Percentiles rank a stretch among this genome's conserved stretches.
Evolutionary conservation across 2,329 filamentous ascomycete species (phyloP).

Genomic region (Ceratocystis albifundus): DNA sequence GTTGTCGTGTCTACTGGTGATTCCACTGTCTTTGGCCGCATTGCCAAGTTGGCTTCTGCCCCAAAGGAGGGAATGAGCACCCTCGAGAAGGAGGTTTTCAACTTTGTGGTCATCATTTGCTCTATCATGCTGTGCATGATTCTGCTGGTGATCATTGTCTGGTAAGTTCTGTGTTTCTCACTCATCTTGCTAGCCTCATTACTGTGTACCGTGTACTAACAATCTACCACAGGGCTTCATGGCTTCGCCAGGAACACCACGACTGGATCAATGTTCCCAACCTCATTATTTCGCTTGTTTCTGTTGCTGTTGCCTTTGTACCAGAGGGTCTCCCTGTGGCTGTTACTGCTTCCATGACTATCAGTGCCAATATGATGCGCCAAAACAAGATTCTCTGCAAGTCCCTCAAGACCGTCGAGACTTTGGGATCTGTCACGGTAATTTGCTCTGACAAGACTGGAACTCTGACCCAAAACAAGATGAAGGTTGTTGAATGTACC

Average conservation of each 20-base stretch:
- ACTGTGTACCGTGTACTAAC: constrained; percentile 50
- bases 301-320: constrained; percentile 92
- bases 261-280: constrained; percentile 99
- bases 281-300: constrained; percentile 54
- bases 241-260: constrained; percentile 91
- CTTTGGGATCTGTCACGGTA: constrained; percentile 94
- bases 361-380: constrained; percentile 97
- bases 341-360: constrained; percentile 90
- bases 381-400: constrained; percentile 95
- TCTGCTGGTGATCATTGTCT: constrained; percentile 93
- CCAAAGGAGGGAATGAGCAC: constrained; percentile 97
- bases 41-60: constrained; percentile 94
- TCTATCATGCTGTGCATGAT: constrained; percentile 86
- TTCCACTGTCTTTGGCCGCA: constrained; percentile 92
- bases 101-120: constrained; percentile 71
- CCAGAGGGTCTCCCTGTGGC: constrained; percentile 95
- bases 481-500: constrained; percentile 92
- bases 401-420: constrained; percentile 93
- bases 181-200: background rate
- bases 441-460: constrained; percentile 99
- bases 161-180: constrained; percentile 83
- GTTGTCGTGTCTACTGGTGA: constrained; percentile 82
- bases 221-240: constrained; percentile 53
- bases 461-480: constrained; percentile 95
- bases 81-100: constrained; percentile 95